A percentile compares a stretch with the other conserved stretches of the same genome.
Evolutionary conservation across 2,329 filamentous ascomycete genomes (phyloP).

Genomic region (Verticillium isaacii): DNA sequence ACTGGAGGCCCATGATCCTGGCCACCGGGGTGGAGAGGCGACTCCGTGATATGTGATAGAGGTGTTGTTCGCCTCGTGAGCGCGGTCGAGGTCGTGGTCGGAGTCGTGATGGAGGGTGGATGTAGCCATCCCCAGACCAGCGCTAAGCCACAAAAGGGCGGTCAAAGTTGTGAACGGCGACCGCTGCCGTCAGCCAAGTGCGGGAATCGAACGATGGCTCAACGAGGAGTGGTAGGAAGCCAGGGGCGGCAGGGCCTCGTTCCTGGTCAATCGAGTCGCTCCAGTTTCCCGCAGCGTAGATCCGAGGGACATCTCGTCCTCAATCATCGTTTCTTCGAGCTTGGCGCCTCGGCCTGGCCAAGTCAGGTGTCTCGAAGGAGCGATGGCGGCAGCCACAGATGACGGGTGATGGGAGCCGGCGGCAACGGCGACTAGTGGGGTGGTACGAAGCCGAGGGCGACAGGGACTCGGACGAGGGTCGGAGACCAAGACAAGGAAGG

Average conservation of each 20-base stretch:
- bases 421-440: conserved; percentile 20
- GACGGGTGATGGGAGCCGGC: neutral
- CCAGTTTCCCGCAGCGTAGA: neutral
- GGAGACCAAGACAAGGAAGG: neutral
- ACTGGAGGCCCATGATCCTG: neutral
- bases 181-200: conserved; percentile 3
- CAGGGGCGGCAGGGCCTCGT: neutral
- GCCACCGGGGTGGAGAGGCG: neutral
- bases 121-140: neutral
- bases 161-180: neutral
- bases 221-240: neutral
- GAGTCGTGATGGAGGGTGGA: neutral
- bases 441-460: conserved; percentile 23
- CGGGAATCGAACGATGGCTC: conserved; percentile 2
- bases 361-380: conserved; percentile 4
- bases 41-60: neutral
- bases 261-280: neutral
- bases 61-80: neutral
- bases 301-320: conserved; percentile 1
- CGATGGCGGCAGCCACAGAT: neutral
- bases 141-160: neutral
- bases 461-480: neutral
- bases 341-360: neutral
- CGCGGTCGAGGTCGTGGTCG: neutral
- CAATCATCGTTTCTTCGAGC: neutral